Evolutionary conservation across 2,329 filamentous ascomycete genomes (phyloP), one percentile per base, ranked within the genome.

Genomic region (Metarhizium humberi): DNA sequence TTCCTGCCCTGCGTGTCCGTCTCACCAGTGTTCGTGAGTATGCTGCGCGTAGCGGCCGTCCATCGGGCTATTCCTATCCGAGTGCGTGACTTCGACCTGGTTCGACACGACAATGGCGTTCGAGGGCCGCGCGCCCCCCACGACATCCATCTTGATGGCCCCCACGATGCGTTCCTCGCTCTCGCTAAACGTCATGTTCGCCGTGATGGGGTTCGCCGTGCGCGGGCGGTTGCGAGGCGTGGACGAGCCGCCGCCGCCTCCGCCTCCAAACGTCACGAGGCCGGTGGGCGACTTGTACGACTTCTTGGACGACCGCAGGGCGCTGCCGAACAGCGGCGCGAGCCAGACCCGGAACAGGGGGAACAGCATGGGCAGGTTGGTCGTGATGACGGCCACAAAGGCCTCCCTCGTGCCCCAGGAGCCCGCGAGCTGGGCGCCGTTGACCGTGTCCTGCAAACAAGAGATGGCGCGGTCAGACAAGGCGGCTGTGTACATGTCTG

Each of bases 301-400:
- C 11, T 67, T 69, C 30, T 70, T 66, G 2, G 71, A 68, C 2
- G 73, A 72, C 10, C 68, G 66, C 18, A 74, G 13, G 2, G 59
- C 53, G 7, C 57, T 64, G n/a, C 63, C 62, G 13, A 18, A 52
- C 11, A 52, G 51, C 13, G 51, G 51, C 10, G 40, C n/a, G 29
- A 52, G 20, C 51, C 51, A 52, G 3, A 42, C 42, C 34, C 51
- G 18, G 40, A 52, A 34, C 25, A 78, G 64, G 2, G 75, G 73
- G 63, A 75, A 75, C 52, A 76, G 65, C 57, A 74, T 66, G 2
- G 70, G 72, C 1, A 73, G 61, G 58, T 74, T 74, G 2, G 71
- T 74, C 0, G 69, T 71, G 36, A 73, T 64, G 18, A 71, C 65
- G 3, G 72, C 72, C 3, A 74, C 71, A 38, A 75, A 75, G 1